Conservation (phyloP, 2,329 filamentous ascomycete genomes). For the Aspergillus japonicus region DNA sequence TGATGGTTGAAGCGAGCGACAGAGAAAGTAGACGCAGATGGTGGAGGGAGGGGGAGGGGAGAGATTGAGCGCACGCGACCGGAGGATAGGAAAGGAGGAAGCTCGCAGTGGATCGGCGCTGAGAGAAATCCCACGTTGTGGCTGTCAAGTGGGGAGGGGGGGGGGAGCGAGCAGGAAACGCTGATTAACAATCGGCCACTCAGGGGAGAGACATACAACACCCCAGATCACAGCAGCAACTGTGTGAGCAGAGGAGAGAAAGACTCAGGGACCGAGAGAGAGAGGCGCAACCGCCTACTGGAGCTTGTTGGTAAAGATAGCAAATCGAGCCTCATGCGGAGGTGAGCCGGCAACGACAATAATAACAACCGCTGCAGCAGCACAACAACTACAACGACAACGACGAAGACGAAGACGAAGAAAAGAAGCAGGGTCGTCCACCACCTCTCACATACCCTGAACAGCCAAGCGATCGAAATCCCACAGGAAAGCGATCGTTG, state of each 20-base stretch:
- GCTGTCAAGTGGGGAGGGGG: background rate
- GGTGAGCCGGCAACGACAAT: constrained; percentile 5
- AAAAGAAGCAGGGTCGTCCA: background rate
- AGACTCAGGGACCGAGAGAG: background rate
- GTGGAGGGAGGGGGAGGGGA: background rate
- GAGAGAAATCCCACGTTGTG: constrained; percentile 1
- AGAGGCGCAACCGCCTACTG: background rate
- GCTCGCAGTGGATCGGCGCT: background rate
- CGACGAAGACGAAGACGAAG: too few species aligned
- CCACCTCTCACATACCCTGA: constrained; percentile 8
- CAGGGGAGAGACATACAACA: background rate
- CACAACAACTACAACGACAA: background rate
- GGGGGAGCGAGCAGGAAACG: background rate
- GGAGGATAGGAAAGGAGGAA: background rate
- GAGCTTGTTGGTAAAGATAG: constrained; percentile 4
- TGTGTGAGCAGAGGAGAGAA: background rate
- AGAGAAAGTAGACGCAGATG: background rate
- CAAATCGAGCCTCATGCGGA: constrained; percentile 7
- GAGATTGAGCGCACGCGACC: background rate
- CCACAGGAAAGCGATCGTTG: background rate
- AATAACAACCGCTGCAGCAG: background rate
- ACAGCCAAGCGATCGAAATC: background rate
- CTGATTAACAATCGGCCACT: background rate
- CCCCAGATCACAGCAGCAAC: background rate
- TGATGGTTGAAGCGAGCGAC: constrained; percentile 26